Percentiles rank a stretch among this genome's conserved stretches.
Conservation (phyloP, 2,329 filamentous ascomycete genomes). For the Penicillium brasilianum region DNA sequence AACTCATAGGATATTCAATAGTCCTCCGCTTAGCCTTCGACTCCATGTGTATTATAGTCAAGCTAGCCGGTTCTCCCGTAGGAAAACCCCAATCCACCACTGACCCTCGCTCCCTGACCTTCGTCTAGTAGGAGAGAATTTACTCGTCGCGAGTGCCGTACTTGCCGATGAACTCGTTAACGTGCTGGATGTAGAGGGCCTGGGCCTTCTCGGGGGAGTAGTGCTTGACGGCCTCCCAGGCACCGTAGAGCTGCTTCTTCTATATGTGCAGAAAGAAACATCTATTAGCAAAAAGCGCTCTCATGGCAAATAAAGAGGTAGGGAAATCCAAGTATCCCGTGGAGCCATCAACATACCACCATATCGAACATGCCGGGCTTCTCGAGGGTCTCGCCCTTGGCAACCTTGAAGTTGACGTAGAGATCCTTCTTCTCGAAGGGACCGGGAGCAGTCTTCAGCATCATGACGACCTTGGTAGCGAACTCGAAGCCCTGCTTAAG, state of each 20-base stretch:
- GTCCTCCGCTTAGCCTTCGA: not conserved
- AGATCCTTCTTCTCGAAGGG: constrained; percentile 37
- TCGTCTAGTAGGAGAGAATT: not conserved
- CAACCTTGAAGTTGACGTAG: constrained; percentile 49
- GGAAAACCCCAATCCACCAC: not conserved
- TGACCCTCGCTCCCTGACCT: not conserved
- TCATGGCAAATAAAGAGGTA: not conserved
- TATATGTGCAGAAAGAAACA: constrained; percentile 40
- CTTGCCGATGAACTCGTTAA: constrained; percentile 72
- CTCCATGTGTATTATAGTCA: not conserved
- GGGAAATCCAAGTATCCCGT: not conserved
- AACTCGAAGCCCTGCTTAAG: constrained; percentile 38
- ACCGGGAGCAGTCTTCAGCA: constrained; percentile 32
- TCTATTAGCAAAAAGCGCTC: constrained; percentile 25
- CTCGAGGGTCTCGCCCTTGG: constrained; percentile 35
- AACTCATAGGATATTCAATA: constrained; percentile 11
- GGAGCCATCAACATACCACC: constrained; percentile 39
- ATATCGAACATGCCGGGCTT: constrained; percentile 47
- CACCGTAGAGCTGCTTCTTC: constrained; percentile 79
- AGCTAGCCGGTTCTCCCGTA: not conserved
- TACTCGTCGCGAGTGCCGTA: constrained; percentile 56
- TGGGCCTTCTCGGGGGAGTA: constrained; percentile 70
- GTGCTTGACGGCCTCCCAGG: constrained; percentile 75
- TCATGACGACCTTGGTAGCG: constrained; percentile 38
- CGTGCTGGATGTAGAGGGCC: constrained; percentile 73